Base-by-base conservation (phyloP, 352 stramenopile genomes). In the Pythium phragmitis region DNA sequence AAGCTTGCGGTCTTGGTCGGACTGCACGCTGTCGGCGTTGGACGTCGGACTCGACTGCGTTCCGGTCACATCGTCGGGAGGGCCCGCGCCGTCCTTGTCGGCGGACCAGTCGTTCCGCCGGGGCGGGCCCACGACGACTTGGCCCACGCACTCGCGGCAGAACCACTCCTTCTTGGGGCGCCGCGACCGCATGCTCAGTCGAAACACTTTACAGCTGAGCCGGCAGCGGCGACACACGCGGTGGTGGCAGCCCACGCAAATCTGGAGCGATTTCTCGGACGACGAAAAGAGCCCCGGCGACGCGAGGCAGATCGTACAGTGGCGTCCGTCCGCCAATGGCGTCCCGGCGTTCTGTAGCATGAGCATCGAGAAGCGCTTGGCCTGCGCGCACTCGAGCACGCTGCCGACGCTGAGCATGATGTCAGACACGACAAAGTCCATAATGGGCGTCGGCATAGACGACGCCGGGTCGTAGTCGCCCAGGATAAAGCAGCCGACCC, bases 401-500 rank as follows among this genome's bases (percentile, higher is more conserved):
- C 84, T 86, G 1, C 67, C 59, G 11, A 88, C 68, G 1, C 65
- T 75, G 36, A 89, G 74, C n/a, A 82, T 62, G 23, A 79, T 74
- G 37, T 80, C 72, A 3, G 79, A 79, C 7, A 74, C 62, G 12
- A 85, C 58, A 41, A 76, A 80, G 36, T 81, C 74, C 47, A 73
- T 67, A 28, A 88, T 52, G 45, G 73, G 66, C 46, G 67, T 65
- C 4, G 77, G 74, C 4, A 87, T 47, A 4, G 51, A 67, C 14
- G 78, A 79, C 9, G 71, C 73, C 54, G 81, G 71, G 28, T 75
- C 72, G 9, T 71, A 78, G 53, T 70, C 75, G 11, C 80, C 80
- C 16, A 87, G 64, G 23, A 85, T 77, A 69, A 89, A 88, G 57
- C 78, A 87, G 33, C 72, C 76, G 17, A 85, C 61, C 73, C 69